Percentiles rank a stretch among this genome's conserved stretches.
These are phyloP conservation scores for Seminavis robusta DNA, from an alignment of 108 stramenopile genomes.

Conservation along the genomic window DNA sequence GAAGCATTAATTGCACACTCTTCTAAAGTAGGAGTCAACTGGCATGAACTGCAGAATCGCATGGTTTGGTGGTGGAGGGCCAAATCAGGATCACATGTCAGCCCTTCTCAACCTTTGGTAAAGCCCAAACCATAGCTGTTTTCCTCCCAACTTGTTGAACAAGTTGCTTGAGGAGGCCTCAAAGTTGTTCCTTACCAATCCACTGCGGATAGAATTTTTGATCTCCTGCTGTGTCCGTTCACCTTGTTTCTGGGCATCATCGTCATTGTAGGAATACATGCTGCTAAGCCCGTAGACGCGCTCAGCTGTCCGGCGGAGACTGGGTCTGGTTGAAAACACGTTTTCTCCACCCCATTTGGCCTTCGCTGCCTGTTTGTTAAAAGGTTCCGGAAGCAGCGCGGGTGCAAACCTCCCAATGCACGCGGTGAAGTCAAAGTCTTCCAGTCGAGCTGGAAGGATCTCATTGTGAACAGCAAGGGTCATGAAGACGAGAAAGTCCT, in stretches of 20 bases:
- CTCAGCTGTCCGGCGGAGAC: neutral
- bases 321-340: neutral
- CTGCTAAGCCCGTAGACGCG: neutral
- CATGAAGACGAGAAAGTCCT: neutral
- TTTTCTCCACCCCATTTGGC: neutral
- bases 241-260: neutral
- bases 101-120: neutral
- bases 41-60: too few relatives aligned
- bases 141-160: neutral
- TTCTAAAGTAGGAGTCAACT: too few relatives aligned
- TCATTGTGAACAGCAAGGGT: neutral
- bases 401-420: neutral
- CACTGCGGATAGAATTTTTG: neutral
- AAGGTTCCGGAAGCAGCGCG: neutral
- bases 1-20: too few relatives aligned
- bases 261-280: neutral
- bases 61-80: too few relatives aligned
- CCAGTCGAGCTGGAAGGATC: neutral
- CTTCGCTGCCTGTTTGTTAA: neutral
- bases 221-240: neutral
- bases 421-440: neutral
- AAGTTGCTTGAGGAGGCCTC: too few relatives aligned
- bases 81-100: too few relatives aligned
- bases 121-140: neutral
- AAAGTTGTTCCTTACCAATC: neutral